Percentiles rank a stretch among this genome's conserved stretches.
phyloP scores from a whole-genome alignment of 106 monocot species.

The Allium fistulosum region DNA sequence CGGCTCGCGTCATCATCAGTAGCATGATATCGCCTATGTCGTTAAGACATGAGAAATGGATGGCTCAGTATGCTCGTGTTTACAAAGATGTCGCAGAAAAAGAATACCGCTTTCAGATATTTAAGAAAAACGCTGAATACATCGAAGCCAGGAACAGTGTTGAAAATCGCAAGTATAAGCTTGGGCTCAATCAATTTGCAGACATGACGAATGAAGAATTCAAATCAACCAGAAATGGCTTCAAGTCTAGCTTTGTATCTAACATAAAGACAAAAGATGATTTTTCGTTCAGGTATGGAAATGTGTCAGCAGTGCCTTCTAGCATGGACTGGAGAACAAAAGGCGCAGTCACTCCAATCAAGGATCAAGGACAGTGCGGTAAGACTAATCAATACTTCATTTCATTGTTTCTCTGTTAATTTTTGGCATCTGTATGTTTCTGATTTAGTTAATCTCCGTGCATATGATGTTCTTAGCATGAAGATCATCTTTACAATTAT shows the following conservation, averaged over 20 bases:
- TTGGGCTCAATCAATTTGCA: constrained; percentile 7
- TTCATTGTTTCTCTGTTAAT: too few species aligned
- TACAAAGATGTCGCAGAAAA: constrained; percentile 7
- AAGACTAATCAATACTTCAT: not conserved
- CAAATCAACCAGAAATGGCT: not conserved
- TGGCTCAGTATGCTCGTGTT: not conserved
- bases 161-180: constrained; percentile 8
- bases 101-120: constrained; percentile 4
- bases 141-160: constrained; percentile 2
- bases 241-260: too few species aligned
- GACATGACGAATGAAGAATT: constrained; percentile 9
- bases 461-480: too few species aligned
- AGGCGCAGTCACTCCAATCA: constrained; percentile 9
- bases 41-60: constrained; percentile 3
- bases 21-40: not conserved
- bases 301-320: not conserved
- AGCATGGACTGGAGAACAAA: constrained; percentile 10
- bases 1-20: not conserved
- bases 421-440: too few species aligned
- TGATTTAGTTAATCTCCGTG: too few species aligned
- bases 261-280: not conserved
- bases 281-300: not conserved
- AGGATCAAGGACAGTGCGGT: constrained; percentile 14
- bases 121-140: constrained; percentile 1
- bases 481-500: too few species aligned